Base-by-base conservation (phyloP, 805 yeast genomes). In the Hanseniaspora jakobsenii region DNA sequence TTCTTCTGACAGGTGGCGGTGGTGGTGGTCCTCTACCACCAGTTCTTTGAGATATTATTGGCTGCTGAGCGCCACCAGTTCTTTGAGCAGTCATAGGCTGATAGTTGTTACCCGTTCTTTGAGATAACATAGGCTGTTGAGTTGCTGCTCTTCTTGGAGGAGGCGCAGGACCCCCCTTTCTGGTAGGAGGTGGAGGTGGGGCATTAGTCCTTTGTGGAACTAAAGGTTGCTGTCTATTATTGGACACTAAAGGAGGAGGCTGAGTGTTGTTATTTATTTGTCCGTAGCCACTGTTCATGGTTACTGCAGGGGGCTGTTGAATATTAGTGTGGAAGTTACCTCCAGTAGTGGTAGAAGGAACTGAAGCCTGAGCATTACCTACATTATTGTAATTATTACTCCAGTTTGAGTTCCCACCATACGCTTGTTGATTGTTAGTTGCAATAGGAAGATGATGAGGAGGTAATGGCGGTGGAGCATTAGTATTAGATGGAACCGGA, bases 11-110 rank as follows among this genome's bases (percentile, higher is more conserved):
- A 1, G 57, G 50, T 6, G 51, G 51, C 4, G 48, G 49, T 22
- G 56, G 50, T 27, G 56, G 50, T n/a, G 61, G 47, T n/a, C 55
- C 42, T 18, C 55, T 50, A 17, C 60, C 35, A 3, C 58, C 36
- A 9, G 57, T 19, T 10, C 55, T 31, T 3, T 55, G 45, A 13
- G 61, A 28, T 7, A 59, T 31, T n/a, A 57, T 27, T 1, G 60
- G 34, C 8, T 53, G 42, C 30, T 3, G n/a, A n/a, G 27, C 4
- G 9, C 21, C 19, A 5, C 42, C 47, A 17, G 55, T 49, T 10
- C 61, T 43, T 18, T 55, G 41, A 12, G 53, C 50, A 10, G 59
- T 26, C 4, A 56, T n/a, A n/a, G 56, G 50, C 12, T 60, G 47
- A n/a, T 55, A 40, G 16, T 55, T 50, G 16, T 59, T 32, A 3